Evolutionary conservation across 148 eudicot genomes (phyloP).

Genomic region (Tetragonia tetragonoides): DNA sequence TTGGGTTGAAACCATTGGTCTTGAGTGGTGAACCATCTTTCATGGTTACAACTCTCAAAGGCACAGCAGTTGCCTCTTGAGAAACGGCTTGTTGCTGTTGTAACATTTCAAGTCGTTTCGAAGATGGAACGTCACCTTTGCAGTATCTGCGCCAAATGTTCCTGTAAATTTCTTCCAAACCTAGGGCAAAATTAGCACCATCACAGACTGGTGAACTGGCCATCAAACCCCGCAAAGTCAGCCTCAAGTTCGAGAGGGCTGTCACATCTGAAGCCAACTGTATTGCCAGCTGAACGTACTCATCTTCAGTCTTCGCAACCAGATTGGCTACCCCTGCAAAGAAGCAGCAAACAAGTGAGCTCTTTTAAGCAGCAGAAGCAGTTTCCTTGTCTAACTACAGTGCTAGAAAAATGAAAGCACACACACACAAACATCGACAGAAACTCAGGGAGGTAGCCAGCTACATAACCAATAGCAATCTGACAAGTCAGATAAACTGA

Average conservation of each 20-base stretch:
- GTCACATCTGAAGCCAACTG: conserved; percentile 71
- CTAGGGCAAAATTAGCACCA: conserved; percentile 65
- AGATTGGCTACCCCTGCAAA: conserved; percentile 64
- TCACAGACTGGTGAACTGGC: conserved; percentile 84
- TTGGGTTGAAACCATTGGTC: conserved; percentile 51
- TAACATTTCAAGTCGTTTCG: conserved; percentile 50
- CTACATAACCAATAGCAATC: too few species aligned
- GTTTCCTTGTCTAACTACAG: not conserved
- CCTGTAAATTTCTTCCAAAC: conserved; percentile 68
- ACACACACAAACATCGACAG: not conserved
- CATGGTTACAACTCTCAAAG: conserved; percentile 31
- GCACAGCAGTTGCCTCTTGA: conserved; percentile 34
- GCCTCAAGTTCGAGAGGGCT: conserved; percentile 71
- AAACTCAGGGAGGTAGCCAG: not conserved
- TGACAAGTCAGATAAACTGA: too few species aligned
- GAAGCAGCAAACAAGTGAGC: not conserved
- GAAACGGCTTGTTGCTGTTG: conserved; percentile 42
- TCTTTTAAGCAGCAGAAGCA: not conserved
- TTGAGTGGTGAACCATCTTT: conserved; percentile 37
- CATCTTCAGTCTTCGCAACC: conserved; percentile 88
- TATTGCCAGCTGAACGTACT: conserved; percentile 70
- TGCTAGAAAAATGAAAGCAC: too few species aligned
- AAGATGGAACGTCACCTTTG: conserved; percentile 80
- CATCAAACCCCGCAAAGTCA: conserved; percentile 79
- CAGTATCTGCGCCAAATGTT: conserved; percentile 85